Evolutionary conservation across 2,329 filamentous ascomycete species (phyloP).

Genomic region (Fusarium verticillioides): DNA sequence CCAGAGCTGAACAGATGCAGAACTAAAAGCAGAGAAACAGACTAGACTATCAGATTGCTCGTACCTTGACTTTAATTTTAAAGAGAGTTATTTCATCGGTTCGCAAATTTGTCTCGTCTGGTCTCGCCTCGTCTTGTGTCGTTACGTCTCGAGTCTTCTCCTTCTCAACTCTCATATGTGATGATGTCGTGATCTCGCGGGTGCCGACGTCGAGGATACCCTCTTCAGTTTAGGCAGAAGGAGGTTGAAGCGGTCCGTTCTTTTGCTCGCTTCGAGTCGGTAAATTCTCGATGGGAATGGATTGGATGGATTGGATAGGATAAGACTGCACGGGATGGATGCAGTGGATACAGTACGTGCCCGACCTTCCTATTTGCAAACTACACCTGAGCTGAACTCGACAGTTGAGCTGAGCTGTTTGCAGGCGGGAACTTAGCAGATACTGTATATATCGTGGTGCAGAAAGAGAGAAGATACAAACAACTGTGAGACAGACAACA

Average conservation of each 20-base stretch:
- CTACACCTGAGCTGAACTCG: conserved; percentile 17
- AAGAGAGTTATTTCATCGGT: conserved; percentile 12
- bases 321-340: conserved; percentile 25
- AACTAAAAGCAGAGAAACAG: not conserved
- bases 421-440: not conserved
- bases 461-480: not conserved
- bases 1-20: conserved; percentile 1
- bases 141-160: conserved; percentile 8
- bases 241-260: conserved; percentile 33
- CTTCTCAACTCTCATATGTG: conserved; percentile 14
- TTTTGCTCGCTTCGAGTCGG: conserved; percentile 38
- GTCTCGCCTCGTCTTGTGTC: not conserved
- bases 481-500: not conserved
- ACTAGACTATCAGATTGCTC: not conserved
- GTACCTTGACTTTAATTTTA: conserved; percentile 22
- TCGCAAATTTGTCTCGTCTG: conserved; percentile 12
- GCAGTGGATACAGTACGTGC: conserved; percentile 39
- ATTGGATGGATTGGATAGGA: conserved; percentile 38
- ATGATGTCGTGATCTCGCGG: conserved; percentile 34
- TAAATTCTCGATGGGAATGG: conserved; percentile 40
- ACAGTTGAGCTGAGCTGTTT: conserved; percentile 24
- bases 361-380: conserved; percentile 39
- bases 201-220: conserved; percentile 26
- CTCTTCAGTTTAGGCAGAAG: conserved; percentile 42
- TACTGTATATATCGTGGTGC: not conserved